Evolutionary conservation across 768 basidiomycete genomes (phyloP).

Genomic region (Inosperma sp.): DNA sequence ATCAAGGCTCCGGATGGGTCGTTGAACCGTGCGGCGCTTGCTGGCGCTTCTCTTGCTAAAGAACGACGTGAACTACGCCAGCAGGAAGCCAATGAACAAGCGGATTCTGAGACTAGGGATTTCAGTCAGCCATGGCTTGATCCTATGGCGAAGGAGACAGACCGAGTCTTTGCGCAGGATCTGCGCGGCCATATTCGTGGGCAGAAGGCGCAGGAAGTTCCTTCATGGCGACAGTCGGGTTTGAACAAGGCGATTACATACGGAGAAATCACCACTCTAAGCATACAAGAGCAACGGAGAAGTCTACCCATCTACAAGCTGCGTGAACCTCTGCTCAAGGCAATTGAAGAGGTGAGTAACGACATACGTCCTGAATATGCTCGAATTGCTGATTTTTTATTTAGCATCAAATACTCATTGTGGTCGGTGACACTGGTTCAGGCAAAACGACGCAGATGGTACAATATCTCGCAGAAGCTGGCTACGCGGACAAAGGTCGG

Average conservation of each 20-base stretch:
- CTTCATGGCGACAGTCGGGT: conserved; percentile 87
- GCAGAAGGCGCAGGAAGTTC: conserved; percentile 76
- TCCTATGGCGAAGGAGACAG: conserved; percentile 88
- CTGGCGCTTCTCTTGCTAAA: conserved; percentile 89
- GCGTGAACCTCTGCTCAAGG: conserved; percentile 82
- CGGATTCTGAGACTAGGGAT: conserved; percentile 91
- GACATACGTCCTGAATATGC: conserved; percentile 4
- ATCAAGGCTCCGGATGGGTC: conserved; percentile 99
- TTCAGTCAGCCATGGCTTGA: conserved; percentile 97
- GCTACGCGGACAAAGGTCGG: conserved; percentile 83
- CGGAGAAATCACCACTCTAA: conserved; percentile 85
- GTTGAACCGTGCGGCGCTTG: conserved; percentile 90
- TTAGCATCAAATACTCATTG: conserved; percentile 95
- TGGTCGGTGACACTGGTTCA: conserved; percentile 97
- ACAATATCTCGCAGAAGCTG: conserved; percentile 94
- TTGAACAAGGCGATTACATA: conserved; percentile 96
- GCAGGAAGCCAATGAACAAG: conserved; percentile 91
- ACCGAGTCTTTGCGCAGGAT: conserved; percentile 92
- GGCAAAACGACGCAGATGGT: conserved; percentile 99
- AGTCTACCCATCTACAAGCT: conserved; percentile 94
- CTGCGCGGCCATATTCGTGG: conserved; percentile 76
- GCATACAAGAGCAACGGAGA: conserved; percentile 91
- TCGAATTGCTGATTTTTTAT: conserved; percentile 15
- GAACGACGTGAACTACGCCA: conserved; percentile 92
- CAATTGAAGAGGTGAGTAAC: conserved; percentile 75